These are phyloP conservation scores for Saccharomycopsis oosterbeekiorum DNA, from an alignment of 805 yeast species.

Conservation along the genomic window DNA sequence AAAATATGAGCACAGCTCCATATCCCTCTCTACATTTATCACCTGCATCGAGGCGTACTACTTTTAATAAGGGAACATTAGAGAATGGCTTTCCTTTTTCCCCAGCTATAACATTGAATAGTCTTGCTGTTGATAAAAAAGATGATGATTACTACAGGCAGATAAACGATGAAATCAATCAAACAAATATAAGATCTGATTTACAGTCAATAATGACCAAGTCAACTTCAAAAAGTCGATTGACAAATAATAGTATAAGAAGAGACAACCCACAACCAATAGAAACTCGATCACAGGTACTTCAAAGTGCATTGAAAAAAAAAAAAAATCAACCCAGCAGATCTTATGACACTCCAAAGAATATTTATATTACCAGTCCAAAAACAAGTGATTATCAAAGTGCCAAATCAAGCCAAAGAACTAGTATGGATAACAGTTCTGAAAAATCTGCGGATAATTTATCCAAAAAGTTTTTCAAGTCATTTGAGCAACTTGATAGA, in stretches of 20 bases:
- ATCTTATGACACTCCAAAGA: slow-evolving; percentile 6
- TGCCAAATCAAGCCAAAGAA: slow-evolving; percentile 2
- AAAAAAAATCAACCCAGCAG: slow-evolving; percentile 4
- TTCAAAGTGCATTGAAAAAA: slow-evolving; percentile 3
- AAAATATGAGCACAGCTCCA: background rate
- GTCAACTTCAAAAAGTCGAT: slow-evolving; percentile 6
- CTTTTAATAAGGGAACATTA: background rate
- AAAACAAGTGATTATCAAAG: slow-evolving; percentile 1
- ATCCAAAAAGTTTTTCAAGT: background rate
- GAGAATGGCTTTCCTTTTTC: background rate
- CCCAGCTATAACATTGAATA: background rate
- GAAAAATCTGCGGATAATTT: background rate
- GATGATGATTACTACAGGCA: slow-evolving; percentile 12
- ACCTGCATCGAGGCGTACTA: background rate
- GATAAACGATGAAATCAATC: slow-evolving; percentile 11
- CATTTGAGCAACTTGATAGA: background rate
- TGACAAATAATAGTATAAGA: background rate
- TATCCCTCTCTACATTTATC: background rate
- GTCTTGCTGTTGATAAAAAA: background rate
- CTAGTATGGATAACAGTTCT: background rate
- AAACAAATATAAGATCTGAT: slow-evolving; percentile 15
- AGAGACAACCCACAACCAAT: background rate
- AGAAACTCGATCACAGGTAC: background rate
- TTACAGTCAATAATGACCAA: slow-evolving; percentile 12
- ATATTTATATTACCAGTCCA: background rate